Percentiles rank a stretch among this genome's conserved stretches.
Conservation (phyloP, 1,284 basidiomycete genomes). For the Crepidotus sp. region DNA sequence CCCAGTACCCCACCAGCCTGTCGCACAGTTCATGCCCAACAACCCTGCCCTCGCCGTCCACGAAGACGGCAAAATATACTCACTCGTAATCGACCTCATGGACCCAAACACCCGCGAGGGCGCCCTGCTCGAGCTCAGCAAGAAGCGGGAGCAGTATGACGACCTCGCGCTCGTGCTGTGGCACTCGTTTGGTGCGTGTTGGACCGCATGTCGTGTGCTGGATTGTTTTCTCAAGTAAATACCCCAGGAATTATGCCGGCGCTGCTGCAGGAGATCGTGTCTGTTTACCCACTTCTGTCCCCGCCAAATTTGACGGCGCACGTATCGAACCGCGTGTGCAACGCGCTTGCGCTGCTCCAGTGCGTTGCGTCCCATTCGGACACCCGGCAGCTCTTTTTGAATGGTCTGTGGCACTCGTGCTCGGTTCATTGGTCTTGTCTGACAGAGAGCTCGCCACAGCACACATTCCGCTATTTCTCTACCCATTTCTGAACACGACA, state of each 20-base stretch:
- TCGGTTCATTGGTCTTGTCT: background rate
- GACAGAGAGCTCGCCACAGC: conserved; percentile 40
- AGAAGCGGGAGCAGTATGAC: conserved; percentile 99
- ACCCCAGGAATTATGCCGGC: conserved; percentile 93
- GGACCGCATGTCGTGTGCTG: background rate
- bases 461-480: conserved; percentile 97
- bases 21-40: conserved; percentile 31
- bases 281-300: conserved; percentile 93
- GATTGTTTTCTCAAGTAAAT: background rate
- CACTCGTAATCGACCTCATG: conserved; percentile 75
- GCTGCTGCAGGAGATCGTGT: conserved; percentile 95
- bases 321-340: conserved; percentile 99
- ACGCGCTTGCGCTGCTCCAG: conserved; percentile 94
- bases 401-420: conserved; percentile 43
- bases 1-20: conserved; percentile 43
- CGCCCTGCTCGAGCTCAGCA: conserved; percentile 91
- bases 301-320: conserved; percentile 96
- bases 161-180: conserved; percentile 96
- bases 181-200: conserved; percentile 90
- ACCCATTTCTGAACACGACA: conserved; percentile 98
- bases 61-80: conserved; percentile 79
- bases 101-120: conserved; percentile 75
- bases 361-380: conserved; percentile 96
- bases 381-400: conserved; percentile 86
- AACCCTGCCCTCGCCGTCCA: conserved; percentile 28